Evolutionary conservation across 768 basidiomycete species (phyloP), one percentile per base, ranked within the genome.

Genomic region (Crassisporium funariophilum): DNA sequence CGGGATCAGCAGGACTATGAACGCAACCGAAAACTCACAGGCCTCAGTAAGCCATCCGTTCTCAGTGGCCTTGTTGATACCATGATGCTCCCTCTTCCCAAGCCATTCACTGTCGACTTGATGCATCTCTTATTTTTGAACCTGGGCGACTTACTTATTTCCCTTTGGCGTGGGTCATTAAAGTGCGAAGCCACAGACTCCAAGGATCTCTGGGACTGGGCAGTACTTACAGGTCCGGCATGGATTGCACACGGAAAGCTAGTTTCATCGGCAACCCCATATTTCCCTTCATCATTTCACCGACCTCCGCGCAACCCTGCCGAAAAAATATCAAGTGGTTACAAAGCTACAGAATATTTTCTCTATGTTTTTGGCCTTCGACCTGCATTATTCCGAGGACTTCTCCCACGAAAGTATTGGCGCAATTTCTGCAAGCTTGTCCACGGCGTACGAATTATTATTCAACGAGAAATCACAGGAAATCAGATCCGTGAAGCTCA

Each of bases 41-140:
- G n/a, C n/a, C n/a, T n/a, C n/a, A n/a, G n/a, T n/a, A n/a, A n/a
- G n/a, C n/a, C n/a, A n/a, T n/a, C n/a, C n/a, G n/a, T n/a, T n/a
- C n/a, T n/a, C n/a, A n/a, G n/a, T n/a, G n/a, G n/a, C n/a, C n/a
- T n/a, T n/a, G n/a, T n/a, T n/a, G n/a, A n/a, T n/a, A n/a, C n/a
- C n/a, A n/a, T n/a, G n/a, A n/a, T n/a, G n/a, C n/a, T n/a, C n/a
- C n/a, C n/a, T n/a, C n/a, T n/a, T n/a, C n/a, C n/a, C n/a, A n/a
- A n/a, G n/a, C n/a, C n/a, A n/a, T n/a, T n/a, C n/a, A n/a, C n/a
- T n/a, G n/a, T n/a, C n/a, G 72, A 77, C 35, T 43, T 68, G 13
- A 75, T 75, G 72, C 74, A 77, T 51, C 55, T 68, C 1, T 44
- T 51, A 3, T 29, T 44, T 8, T 54, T 78, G 9, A 78, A 77